Conservation (phyloP, 1,139 yeast genomes). For the Yamadazyma sp. region DNA sequence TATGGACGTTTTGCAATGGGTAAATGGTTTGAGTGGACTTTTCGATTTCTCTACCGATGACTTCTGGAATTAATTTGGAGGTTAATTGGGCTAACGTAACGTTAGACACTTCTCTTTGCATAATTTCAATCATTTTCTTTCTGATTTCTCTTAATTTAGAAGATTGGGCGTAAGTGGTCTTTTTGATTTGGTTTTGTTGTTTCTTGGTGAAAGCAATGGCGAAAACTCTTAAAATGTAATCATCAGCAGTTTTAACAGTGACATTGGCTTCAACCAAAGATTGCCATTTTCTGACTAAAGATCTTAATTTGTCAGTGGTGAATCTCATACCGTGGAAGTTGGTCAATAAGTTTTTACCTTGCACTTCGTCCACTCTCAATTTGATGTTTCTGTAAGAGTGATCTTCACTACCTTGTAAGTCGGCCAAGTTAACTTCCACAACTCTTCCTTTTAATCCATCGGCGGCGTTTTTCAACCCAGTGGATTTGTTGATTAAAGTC, state of each 20-base stretch:
- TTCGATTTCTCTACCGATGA: slow-evolving; percentile 54
- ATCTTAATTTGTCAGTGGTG: slow-evolving; percentile 52
- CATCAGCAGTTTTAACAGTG: slow-evolving; percentile 52
- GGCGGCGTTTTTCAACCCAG: slow-evolving; percentile 54
- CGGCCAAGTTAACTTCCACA: slow-evolving; percentile 50
- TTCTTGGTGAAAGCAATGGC: slow-evolving; percentile 56
- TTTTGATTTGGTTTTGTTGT: slow-evolving; percentile 52
- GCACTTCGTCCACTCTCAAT: slow-evolving; percentile 56
- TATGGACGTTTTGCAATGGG: slow-evolving; percentile 54
- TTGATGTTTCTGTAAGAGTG: slow-evolving; percentile 53
- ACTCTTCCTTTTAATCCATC: slow-evolving; percentile 56
- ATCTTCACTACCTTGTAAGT: slow-evolving; percentile 54
- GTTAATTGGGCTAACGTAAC: slow-evolving; percentile 52
- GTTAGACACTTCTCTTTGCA: slow-evolving; percentile 54
- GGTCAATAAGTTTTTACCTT: slow-evolving; percentile 55
- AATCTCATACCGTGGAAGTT: slow-evolving; percentile 55
- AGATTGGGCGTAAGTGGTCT: slow-evolving; percentile 53
- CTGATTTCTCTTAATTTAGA: slow-evolving; percentile 53
- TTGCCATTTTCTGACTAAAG: slow-evolving; percentile 56
- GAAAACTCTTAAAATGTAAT: slow-evolving; percentile 50
- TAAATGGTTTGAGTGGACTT: slow-evolving; percentile 51
- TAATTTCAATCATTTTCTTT: slow-evolving; percentile 52
- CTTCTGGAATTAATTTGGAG: slow-evolving; percentile 53
- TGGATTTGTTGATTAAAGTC: slow-evolving; percentile 52
- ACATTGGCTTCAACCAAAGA: slow-evolving; percentile 54